Evolutionary conservation across 2,329 filamentous ascomycete species (phyloP).

Genomic region (Colletotrichum endophyticum): DNA sequence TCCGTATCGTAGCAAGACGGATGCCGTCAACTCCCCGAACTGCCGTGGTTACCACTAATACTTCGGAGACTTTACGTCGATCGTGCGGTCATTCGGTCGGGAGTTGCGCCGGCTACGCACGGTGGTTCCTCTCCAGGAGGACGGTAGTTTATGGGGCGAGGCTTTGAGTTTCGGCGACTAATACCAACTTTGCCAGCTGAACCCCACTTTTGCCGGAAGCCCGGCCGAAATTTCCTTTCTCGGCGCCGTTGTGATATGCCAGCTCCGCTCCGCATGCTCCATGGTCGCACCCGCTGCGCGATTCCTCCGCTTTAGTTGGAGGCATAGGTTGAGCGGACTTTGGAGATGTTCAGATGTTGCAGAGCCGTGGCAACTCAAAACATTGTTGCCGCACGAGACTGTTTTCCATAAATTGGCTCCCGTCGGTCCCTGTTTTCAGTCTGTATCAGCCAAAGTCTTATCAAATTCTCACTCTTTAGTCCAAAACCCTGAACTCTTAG

Average conservation of each 20-base stretch:
- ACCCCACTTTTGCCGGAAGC: background rate
- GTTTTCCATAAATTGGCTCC: too few species aligned
- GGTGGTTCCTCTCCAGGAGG: fast-evolving
- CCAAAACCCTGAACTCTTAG: fast-evolving
- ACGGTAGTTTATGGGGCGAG: too few species aligned
- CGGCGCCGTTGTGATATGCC: background rate
- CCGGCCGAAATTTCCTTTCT: background rate
- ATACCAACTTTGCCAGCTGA: background rate
- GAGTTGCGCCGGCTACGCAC: too few species aligned
- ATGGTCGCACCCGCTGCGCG: background rate
- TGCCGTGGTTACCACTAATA: too few species aligned
- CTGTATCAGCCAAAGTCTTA: fast-evolving
- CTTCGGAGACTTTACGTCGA: too few species aligned
- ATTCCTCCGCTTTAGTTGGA: too few species aligned
- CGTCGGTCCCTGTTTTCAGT: fast-evolving
- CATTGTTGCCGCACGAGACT: too few species aligned
- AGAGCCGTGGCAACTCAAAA: fast-evolving
- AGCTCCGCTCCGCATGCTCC: background rate
- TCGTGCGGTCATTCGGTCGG: too few species aligned
- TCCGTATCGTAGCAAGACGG: fast-evolving
- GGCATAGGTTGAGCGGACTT: too few species aligned
- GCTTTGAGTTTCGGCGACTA: background rate
- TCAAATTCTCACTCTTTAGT: fast-evolving
- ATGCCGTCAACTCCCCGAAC: too few species aligned
- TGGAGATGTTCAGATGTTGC: too few species aligned